Evolutionary conservation across 768 basidiomycete genomes (phyloP).

Genomic region (Termitomyces sp.): DNA sequence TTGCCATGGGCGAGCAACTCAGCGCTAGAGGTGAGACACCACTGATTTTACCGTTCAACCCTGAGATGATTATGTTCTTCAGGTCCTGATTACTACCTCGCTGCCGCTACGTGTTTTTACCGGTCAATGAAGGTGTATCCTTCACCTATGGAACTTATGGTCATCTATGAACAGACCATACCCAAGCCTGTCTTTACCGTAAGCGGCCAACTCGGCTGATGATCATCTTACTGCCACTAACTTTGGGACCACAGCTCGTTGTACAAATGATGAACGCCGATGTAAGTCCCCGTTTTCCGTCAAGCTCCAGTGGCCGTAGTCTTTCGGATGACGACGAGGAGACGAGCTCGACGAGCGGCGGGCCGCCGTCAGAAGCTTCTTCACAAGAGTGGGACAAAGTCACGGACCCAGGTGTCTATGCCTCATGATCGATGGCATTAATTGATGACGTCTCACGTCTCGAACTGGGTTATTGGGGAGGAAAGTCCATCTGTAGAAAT

Average conservation of each 20-base stretch:
- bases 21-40: conserved; percentile 59
- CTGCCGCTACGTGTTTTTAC: conserved; percentile 88
- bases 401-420: conserved; percentile 65
- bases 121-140: conserved; percentile 93
- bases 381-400: conserved; percentile 90
- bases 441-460: not conserved
- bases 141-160: conserved; percentile 87
- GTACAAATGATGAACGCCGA: conserved; percentile 86
- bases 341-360: conserved; percentile 51
- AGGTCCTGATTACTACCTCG: conserved; percentile 77
- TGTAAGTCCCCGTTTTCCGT: conserved; percentile 59
- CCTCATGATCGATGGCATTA: conserved; percentile 18
- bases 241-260: conserved; percentile 40
- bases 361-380: conserved; percentile 80
- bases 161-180: conserved; percentile 91
- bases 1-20: conserved; percentile 83
- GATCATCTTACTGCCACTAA: not conserved
- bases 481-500: conserved; percentile 11
- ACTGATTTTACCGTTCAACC: not conserved
- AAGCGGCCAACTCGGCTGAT: conserved; percentile 40
- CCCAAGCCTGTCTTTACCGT: conserved; percentile 61
- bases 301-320: conserved; percentile 16
- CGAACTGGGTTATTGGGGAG: conserved; percentile 10
- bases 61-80: not conserved
- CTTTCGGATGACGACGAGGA: conserved; percentile 38